Base-by-base conservation (phyloP, 2,329 filamentous ascomycete species). In the Ceratocystis cubensis region DNA sequence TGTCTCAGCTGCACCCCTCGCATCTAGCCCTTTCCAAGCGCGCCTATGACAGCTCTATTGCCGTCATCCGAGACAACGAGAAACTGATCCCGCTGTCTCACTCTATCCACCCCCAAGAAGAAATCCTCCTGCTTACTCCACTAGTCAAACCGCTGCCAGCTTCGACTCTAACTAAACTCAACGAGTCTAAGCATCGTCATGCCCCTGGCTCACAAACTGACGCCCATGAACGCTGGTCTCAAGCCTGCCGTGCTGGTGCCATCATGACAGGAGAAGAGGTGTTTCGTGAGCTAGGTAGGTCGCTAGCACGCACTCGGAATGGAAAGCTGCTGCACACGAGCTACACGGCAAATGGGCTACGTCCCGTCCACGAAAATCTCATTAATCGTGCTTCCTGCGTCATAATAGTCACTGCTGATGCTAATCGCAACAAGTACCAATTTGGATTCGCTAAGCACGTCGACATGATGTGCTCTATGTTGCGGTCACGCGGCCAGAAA, bases 401-500 rank as follows among this genome's bases (percentile, higher is more conserved):
- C 69, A 88, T 97, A 69, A 87, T 96, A 63, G 83, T 96, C 41
- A 96, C 93, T 0, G 93, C 93, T 8, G 93, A 97, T 76, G 92
- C 92, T 0, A 96, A 96, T 73, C 83, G 92, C 50, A 96, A 97
- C 73, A 78, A 96, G 15, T 97, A 96, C 73, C 93, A 97, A 74
- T 86, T 91, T 63, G 91, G 91, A 0, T 97, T 97, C 73, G 93
- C 93, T 1, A 97, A 96, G 74, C 93, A 97, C 70, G 89, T 96
- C 7, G 88, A 92, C 13, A 94, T 96, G 88, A 93, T 96, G 76
- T 96, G 92, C 76, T 90, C 89, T 25, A 88, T 91, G 84, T 82
- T 91, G 67, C 84, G 85, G 5, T 85, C 87, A 5, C 83, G 83
- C 15, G 88, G 88, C 1, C 88, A 91, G 73, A 89, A 94, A 74